Base-by-base conservation (phyloP, 1,284 basidiomycete species). In the Microbotryum intermedium region DNA sequence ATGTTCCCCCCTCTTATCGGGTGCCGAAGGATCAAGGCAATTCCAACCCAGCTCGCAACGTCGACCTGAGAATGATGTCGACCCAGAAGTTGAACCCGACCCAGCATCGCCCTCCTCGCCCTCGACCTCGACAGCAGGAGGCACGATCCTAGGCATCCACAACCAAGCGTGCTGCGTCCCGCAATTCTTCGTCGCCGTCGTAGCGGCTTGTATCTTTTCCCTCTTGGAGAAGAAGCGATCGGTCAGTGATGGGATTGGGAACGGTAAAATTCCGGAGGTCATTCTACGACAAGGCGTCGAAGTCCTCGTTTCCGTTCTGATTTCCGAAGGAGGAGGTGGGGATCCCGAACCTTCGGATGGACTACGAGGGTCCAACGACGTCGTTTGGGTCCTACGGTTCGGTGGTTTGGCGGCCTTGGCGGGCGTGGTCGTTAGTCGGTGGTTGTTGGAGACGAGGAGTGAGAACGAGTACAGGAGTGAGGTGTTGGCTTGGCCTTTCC, bases 361-460 rank as follows among this genome's bases (percentile, higher is more conserved):
- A n/a, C 6, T 16, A 45, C 16, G 21, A 39, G 47, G 29, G 1
- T 34, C 26, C 30, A 63, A 69, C 44, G 73, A 72, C 43, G 74
- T 76, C 20, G 71, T 72, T 20, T 76, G 74, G 73, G 76, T 77
- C 11, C 61, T 77, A 18, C 61, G 74, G 11, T 74, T 74, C 45
- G 74, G 75, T 3, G 75, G 73, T 9, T 7, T 71, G 1, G 71
- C 72, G 62, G 68, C 72, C 1, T 30, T 75, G 21, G 34, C 69
- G 5, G 75, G 74, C 1, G 69, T 71, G 0, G 8, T 67, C 2
- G 53, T 61, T 20, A 70, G 71, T 6, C 51, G 71, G 26, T 65
- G 56, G 23, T 62, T 73, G 2, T 69, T 73, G 0, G 49, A 72
- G 20, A 71, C 72, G 20, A 11, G 28, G 18, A 39, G 28, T 30